Evolutionary conservation across 495 filamentous ascomycete species (phyloP), one percentile per base, ranked within the genome.

Genomic region (Hypoxylon rickii): DNA sequence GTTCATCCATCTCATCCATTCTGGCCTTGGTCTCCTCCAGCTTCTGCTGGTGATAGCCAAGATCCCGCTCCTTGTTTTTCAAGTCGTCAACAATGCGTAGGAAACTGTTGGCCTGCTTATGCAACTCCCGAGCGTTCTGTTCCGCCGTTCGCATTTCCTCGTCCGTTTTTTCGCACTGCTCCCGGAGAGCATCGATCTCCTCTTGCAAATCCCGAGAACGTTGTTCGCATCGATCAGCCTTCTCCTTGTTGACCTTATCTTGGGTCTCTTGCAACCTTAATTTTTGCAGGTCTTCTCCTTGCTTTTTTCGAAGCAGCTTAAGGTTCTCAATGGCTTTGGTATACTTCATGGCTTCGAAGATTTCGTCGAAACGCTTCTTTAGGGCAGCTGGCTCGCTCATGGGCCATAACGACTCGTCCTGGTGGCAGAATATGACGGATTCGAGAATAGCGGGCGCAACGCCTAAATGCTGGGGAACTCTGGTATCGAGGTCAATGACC

Each of bases 321-420:
- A 98, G 88, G 58, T 93, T 96, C 21, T 96, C 92, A 58, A 97
- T 96, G 3, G 91, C 94, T 64, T 96, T 97, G 36, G 92, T 96
- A 74, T 97, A 98, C 66, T 95, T 96, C 73, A 88, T 74, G 5
- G 94, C 94, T 70, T 97, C 95, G 63, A 98, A 98, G 17, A 98
- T 97, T 63, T 96, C 92, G 65, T 98, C 94, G 48, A 98, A 98
- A 31, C 82, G 85, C 73, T 94, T 93, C 73, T 98, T 98, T 18
- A 98, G 76, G 3, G 81, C 81, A 0, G 76, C 69, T 0, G 93
- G 90, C 64, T 95, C 90, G 63, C 92, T 96, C 88, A 98, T 91
- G 10, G 94, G 94, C 94, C 94, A 98, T 38, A 97, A 69, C 47
- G 93, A 96, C 53, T 98, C 94, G 58, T 98, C 94, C 63, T 98